A percentile compares a stretch with the other conserved stretches of the same genome.
These are phyloP conservation scores for Narthecium ossifragum DNA, from an alignment of 106 monocot species.

Conservation along the genomic window DNA sequence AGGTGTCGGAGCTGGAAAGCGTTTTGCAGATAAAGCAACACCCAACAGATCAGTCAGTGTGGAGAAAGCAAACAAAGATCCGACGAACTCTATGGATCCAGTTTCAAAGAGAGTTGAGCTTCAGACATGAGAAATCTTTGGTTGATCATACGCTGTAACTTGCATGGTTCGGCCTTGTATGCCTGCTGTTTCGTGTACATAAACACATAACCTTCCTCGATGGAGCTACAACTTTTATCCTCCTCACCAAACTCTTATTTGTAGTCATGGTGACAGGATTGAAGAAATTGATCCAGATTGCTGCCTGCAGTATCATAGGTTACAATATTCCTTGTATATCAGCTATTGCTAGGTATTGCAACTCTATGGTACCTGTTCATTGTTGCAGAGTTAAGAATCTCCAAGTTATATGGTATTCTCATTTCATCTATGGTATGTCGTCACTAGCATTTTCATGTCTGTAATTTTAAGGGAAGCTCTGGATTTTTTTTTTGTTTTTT, in stretches of 20 bases:
- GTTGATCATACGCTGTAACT: background rate
- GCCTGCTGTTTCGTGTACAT: background rate
- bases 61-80: slow-evolving; percentile 19
- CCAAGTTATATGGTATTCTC: too few species aligned
- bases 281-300: background rate
- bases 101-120: slow-evolving; percentile 23
- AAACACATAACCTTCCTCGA: background rate
- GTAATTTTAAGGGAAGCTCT: too few species aligned
- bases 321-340: too few species aligned
- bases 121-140: slow-evolving; percentile 15
- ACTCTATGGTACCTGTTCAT: too few species aligned
- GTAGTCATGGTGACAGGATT: background rate
- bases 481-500: too few species aligned
- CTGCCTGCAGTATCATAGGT: background rate
- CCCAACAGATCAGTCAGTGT: slow-evolving; percentile 11
- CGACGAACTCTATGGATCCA: slow-evolving; percentile 20
- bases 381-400: too few species aligned
- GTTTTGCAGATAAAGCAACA: background rate
- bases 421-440: too few species aligned
- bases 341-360: too few species aligned
- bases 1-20: slow-evolving; percentile 27
- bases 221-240: too few species aligned
- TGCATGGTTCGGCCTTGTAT: background rate
- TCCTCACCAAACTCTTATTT: too few species aligned
- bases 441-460: too few species aligned